Evolutionary conservation across 225 moss, liverwort and hornwort species (phyloP).

Genomic region (Polytrichum formosum): DNA sequence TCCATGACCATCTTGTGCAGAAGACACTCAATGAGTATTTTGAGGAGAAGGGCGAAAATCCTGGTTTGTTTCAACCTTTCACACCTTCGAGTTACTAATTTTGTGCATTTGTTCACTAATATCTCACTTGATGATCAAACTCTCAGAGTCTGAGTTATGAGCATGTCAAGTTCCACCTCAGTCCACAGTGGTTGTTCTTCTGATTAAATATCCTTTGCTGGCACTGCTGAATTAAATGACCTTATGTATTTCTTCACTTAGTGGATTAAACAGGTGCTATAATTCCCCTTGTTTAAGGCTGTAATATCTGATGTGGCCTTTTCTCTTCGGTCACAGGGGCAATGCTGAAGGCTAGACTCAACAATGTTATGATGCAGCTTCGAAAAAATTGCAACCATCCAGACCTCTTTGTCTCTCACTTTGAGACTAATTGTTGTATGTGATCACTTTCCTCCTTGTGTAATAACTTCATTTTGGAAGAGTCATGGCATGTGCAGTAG

Average conservation of each 20-base stretch:
- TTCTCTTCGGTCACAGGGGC: slow-evolving; percentile 22
- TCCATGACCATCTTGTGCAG: slow-evolving; percentile 56
- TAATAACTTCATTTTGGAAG: no score
- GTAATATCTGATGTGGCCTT: no score
- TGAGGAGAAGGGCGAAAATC: slow-evolving; percentile 34
- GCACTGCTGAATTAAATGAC: not conserved
- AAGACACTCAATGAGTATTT: slow-evolving; percentile 83
- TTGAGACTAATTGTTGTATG: slow-evolving; percentile 50
- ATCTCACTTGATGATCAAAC: no score
- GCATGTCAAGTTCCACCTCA: not conserved
- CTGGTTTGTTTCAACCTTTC: slow-evolving; percentile 27
- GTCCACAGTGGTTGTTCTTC: not conserved
- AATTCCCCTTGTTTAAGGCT: no score
- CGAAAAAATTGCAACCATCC: slow-evolving; percentile 98
- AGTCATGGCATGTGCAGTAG: no score
- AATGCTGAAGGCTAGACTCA: slow-evolving; percentile 52
- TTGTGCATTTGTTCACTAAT: no score
- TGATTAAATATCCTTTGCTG: not conserved
- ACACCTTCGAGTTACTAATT: no score
- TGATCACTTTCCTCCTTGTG: no score
- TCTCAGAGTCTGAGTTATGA: not conserved
- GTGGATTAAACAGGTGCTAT: not conserved
- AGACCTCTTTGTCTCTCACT: slow-evolving; percentile 73
- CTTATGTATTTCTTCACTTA: not conserved
- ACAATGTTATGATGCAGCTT: slow-evolving; percentile 84